phyloP scores from a whole-genome alignment of 805 yeast genomes.

The Kodamaea lidongshanica region DNA sequence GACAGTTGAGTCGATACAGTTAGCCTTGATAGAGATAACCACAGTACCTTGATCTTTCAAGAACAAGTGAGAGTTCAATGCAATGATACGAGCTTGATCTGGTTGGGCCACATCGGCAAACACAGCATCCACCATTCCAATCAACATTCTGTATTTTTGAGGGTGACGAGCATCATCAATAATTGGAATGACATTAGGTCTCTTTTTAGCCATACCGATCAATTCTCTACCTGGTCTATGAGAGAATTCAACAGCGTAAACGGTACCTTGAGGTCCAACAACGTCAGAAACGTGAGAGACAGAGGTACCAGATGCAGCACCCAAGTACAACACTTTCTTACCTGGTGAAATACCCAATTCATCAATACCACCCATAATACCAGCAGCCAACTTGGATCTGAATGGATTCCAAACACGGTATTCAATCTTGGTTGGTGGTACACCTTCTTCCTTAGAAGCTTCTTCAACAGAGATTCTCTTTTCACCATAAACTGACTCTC shows the following conservation, averaged over 20 bases:
- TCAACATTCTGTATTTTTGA: slow-evolving; percentile 97
- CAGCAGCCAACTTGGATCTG: slow-evolving; percentile 99
- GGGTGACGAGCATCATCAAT: slow-evolving; percentile 99
- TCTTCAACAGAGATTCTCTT: slow-evolving; percentile 92
- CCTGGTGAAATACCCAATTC: slow-evolving; percentile 97
- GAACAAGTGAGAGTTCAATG: slow-evolving; percentile 96
- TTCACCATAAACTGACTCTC: slow-evolving; percentile 98
- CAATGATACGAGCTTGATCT: slow-evolving; percentile 99
- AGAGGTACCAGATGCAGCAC: slow-evolving; percentile 99
- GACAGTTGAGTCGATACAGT: slow-evolving; percentile 99
- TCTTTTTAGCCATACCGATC: slow-evolving; percentile 99
- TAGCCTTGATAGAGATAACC: slow-evolving; percentile 97
- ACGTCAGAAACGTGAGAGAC: slow-evolving; percentile 97
- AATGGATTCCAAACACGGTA: slow-evolving; percentile 99
- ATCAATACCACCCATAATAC: slow-evolving; percentile 99
- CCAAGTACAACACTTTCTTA: slow-evolving; percentile 91
- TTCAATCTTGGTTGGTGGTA: slow-evolving; percentile 89
- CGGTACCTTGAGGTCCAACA: slow-evolving; percentile 98
- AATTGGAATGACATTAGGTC: slow-evolving; percentile 98
- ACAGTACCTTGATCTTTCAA: slow-evolving; percentile 98
- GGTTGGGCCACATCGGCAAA: slow-evolving; percentile 99
- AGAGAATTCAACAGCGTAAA: slow-evolving; percentile 97
- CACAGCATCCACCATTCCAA: slow-evolving; percentile 98
- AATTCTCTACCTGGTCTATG: slow-evolving; percentile 99
- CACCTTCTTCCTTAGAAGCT: slow-evolving; percentile 82